Evolutionary conservation across 441 rosid genomes (phyloP).

Genomic region (Geranium incanum): DNA sequence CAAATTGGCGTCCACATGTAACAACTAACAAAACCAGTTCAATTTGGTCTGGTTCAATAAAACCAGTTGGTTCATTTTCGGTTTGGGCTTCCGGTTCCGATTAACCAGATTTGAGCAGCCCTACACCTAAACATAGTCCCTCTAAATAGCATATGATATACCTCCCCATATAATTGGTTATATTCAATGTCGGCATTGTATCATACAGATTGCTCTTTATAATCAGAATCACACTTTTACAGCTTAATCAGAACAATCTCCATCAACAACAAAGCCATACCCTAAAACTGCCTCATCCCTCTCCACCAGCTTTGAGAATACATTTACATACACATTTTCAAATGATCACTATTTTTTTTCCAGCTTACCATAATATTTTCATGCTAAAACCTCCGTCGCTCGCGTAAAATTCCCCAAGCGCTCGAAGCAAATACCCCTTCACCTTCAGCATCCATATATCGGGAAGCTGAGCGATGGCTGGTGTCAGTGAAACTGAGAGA

Average conservation of each 20-base stretch:
- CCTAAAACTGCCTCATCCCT: not conserved
- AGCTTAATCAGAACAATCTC: not conserved
- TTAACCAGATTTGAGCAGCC: too few relatives aligned
- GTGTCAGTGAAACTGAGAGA: constrained; percentile 24
- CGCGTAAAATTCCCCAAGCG: not conserved
- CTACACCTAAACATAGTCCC: too few relatives aligned
- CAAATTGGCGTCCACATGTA: too few relatives aligned
- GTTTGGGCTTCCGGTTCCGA: too few relatives aligned
- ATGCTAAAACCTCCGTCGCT: not conserved
- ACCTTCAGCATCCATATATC: not conserved
- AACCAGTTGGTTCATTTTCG: too few relatives aligned
- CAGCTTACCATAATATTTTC: not conserved
- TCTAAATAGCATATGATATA: too few relatives aligned
- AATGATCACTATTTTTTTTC: not conserved
- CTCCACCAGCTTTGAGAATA: not conserved
- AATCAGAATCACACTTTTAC: too few relatives aligned
- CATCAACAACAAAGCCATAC: not conserved
- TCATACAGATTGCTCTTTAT: not conserved
- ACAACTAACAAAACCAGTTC: too few relatives aligned
- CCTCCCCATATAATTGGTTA: not conserved
- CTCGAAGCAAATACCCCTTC: not conserved
- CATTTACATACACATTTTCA: constrained; percentile 1
- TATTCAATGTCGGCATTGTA: not conserved
- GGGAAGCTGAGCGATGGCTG: not conserved
- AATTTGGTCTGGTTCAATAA: too few relatives aligned